Percentiles rank a stretch among this genome's conserved stretches.
phyloP scores from a whole-genome alignment of 257 asterid species.

The Leptodermis oblonga region DNA sequence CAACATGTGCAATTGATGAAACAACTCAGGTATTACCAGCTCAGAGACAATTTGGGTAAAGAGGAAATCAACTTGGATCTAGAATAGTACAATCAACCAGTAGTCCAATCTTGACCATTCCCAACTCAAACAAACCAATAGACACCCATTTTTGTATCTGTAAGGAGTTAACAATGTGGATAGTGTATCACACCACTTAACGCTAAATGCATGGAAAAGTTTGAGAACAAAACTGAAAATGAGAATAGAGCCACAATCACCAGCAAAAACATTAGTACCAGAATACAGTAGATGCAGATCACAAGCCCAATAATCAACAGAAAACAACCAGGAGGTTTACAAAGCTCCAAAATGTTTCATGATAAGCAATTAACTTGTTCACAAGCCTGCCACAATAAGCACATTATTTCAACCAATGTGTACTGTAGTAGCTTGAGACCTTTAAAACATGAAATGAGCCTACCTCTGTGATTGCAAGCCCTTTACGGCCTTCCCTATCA shows the following conservation, averaged over 20 bases:
- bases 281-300: neutral
- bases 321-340: neutral
- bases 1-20: neutral
- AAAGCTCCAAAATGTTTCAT: neutral
- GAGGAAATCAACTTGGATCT: neutral
- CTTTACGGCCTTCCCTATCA: conserved; percentile 77
- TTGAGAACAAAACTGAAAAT: neutral
- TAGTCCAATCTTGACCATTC: neutral
- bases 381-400: neutral
- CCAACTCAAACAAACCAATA: neutral
- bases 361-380: neutral
- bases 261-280: neutral
- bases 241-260: neutral
- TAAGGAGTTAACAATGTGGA: neutral
- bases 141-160: too few species aligned
- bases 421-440: neutral
- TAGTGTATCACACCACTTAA: neutral
- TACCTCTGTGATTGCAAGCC: conserved; percentile 72
- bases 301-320: neutral
- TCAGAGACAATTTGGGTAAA: neutral
- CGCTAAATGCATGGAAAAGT: neutral
- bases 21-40: neutral
- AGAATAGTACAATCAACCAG: neutral
- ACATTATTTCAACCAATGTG: neutral
- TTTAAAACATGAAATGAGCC: conserved; percentile 22